Evolutionary conservation across 1,284 basidiomycete genomes (phyloP), one percentile per base, ranked within the genome.

Genomic region (Apiotrichum mycotoxinovorans): DNA sequence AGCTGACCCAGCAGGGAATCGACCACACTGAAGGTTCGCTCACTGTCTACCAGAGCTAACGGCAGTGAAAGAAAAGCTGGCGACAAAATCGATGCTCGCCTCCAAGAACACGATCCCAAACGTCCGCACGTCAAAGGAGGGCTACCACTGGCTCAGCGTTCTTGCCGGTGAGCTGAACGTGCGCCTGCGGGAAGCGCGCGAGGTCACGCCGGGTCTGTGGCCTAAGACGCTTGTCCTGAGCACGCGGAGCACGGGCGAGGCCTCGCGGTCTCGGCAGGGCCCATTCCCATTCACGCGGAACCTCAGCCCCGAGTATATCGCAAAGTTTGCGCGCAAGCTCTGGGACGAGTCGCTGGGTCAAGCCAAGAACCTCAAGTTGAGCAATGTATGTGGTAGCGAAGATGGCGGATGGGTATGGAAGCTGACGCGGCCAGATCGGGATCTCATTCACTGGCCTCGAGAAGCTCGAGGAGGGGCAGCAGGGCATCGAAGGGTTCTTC

Each of bases 11-110:
- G 1, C 64, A 91, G 89, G 95, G 95, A 0, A 87, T 97, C 56
- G 95, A 98, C 69, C 83, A 89, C 62, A 84, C 83, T 2, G 92
- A 96, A 84, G 92, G 94, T 87, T 58, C 64, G 63, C 10, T 35
- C 51, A 22, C 35, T 10, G 1, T 10, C 14, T 20, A 10, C 9
- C 11, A 1, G 18, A 35, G 23, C 26, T 46, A 25, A 45, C 51
- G 14, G 12, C 66, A 90, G 93, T 96, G 45, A 93, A 91, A 70
- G 88, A 91, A 67, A 91, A 92, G 72, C 82, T 87, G 3, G 80
- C 83, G 0, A 79, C 87, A 40, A 96, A 96, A 78, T 92, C 89
- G 63, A 97, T 97, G 93, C 79, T 92, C 51, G 91, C 91, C 0
- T 87, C 90, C 12, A 97, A 97, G 75, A 96, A 95, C 68, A 83